Conservation (phyloP, 768 basidiomycete species). For the Candolleomyces eurysporus region DNA sequence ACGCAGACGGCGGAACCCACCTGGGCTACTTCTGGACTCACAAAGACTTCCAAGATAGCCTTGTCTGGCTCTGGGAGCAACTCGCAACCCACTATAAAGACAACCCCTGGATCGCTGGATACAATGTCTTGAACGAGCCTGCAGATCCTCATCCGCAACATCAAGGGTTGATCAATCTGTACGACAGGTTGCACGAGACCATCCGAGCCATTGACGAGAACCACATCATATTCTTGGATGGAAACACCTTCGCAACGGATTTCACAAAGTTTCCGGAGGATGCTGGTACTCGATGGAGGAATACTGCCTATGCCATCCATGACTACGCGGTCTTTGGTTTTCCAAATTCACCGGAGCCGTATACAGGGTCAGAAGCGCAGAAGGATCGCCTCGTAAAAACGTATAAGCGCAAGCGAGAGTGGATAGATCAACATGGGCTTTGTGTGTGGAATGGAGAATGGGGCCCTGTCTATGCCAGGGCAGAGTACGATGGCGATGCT, state of each 20-base stretch:
- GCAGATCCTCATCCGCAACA: constrained; percentile 61
- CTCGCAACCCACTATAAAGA: constrained; percentile 70
- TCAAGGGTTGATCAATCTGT: constrained; percentile 57
- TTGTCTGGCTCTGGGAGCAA: constrained; percentile 73
- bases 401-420: constrained; percentile 70
- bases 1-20: constrained; percentile 69
- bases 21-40: constrained; percentile 75
- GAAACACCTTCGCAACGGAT: constrained; percentile 80
- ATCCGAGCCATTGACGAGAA: constrained; percentile 68
- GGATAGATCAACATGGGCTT: constrained; percentile 64
- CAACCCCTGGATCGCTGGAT: constrained; percentile 82
- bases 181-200: constrained; percentile 62
- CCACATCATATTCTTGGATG: constrained; percentile 78
- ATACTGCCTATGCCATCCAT: constrained; percentile 76
- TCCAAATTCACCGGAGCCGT: constrained; percentile 61
- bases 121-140: constrained; percentile 82
- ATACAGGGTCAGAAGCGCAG: constrained; percentile 54
- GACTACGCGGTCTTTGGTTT: constrained; percentile 77
- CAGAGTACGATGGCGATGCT: constrained; percentile 54
- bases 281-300: constrained; percentile 56
- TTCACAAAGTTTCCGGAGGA: constrained; percentile 68
- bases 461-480: constrained; percentile 77
- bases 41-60: constrained; percentile 80
- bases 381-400: constrained; percentile 45
- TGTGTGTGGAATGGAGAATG: constrained; percentile 85